phyloP scores from a whole-genome alignment of 768 basidiomycete genomes.

The Trametes sanguinea region DNA sequence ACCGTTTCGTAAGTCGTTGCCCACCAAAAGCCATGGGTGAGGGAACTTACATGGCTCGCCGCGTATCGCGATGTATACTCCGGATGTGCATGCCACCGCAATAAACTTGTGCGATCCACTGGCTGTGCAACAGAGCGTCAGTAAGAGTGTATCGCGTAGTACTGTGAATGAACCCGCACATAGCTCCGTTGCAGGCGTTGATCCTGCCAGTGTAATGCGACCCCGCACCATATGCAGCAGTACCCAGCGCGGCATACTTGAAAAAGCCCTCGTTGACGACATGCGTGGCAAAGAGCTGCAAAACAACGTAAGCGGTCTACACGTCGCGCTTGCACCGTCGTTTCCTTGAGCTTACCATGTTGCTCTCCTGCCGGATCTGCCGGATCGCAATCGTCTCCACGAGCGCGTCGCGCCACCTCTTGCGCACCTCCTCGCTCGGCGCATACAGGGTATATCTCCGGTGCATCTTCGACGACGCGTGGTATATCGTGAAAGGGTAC shows the following conservation, averaged over 20 bases:
- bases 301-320: too few species aligned
- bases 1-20: background rate
- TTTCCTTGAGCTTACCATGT: slow-evolving; percentile 52
- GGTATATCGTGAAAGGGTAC: slow-evolving; percentile 79
- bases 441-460: slow-evolving; percentile 78
- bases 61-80: slow-evolving; percentile 64
- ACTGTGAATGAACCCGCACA: slow-evolving; percentile 43
- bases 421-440: slow-evolving; percentile 53
- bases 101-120: slow-evolving; percentile 56
- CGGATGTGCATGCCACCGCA: slow-evolving; percentile 65
- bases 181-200: slow-evolving; percentile 60
- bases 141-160: slow-evolving; percentile 2
- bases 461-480: slow-evolving; percentile 54
- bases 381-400: slow-evolving; percentile 65
- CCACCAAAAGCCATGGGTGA: slow-evolving; percentile 1
- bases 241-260: slow-evolving; percentile 35
- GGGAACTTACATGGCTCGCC: slow-evolving; percentile 54
- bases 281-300: slow-evolving; percentile 69
- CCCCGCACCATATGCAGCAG: slow-evolving; percentile 17
- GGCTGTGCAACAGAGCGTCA: slow-evolving; percentile 35
- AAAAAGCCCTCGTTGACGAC: slow-evolving; percentile 64
- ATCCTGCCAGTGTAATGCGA: slow-evolving; percentile 58
- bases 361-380: slow-evolving; percentile 65
- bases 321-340: too few species aligned
- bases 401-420: slow-evolving; percentile 64